phyloP scores from a whole-genome alignment of 495 filamentous ascomycete species.

The Oidiodendron maius region DNA sequence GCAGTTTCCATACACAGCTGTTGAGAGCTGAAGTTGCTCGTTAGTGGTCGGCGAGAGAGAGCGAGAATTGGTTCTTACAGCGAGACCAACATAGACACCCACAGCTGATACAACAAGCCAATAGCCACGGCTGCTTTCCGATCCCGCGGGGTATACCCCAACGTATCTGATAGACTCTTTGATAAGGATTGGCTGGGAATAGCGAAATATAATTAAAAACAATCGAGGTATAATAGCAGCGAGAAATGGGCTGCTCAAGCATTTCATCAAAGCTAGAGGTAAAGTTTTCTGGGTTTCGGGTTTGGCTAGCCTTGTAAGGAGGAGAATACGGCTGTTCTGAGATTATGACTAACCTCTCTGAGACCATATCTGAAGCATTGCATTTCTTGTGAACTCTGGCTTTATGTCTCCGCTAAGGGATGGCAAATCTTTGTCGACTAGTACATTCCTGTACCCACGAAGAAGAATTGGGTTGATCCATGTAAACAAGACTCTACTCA shows the following conservation, averaged over 20 bases:
- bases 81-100: conserved; percentile 24
- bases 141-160: conserved; percentile 25
- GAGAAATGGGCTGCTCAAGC: neutral
- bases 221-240: conserved; percentile 36
- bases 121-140: conserved; percentile 32
- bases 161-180: conserved; percentile 20
- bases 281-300: neutral
- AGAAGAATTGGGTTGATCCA: conserved; percentile 55
- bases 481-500: conserved; percentile 45
- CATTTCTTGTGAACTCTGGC: conserved; percentile 23
- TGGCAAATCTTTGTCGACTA: conserved; percentile 35
- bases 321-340: neutral
- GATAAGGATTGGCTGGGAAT: conserved; percentile 59
- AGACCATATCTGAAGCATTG: conserved; percentile 19
- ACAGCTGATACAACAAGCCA: conserved; percentile 16
- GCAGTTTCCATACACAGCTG: conserved; percentile 14
- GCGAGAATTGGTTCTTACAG: neutral
- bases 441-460: conserved; percentile 30
- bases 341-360: conserved; percentile 15
- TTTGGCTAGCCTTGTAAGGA: neutral
- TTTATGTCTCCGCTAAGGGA: conserved; percentile 22
- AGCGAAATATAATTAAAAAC: conserved; percentile 49
- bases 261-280: neutral
- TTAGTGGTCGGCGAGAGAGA: neutral
- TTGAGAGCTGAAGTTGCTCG: conserved; percentile 4